Evolutionary conservation across 169 alveolate genomes (phyloP).

Genomic region (Condylostoma magnum): DNA sequence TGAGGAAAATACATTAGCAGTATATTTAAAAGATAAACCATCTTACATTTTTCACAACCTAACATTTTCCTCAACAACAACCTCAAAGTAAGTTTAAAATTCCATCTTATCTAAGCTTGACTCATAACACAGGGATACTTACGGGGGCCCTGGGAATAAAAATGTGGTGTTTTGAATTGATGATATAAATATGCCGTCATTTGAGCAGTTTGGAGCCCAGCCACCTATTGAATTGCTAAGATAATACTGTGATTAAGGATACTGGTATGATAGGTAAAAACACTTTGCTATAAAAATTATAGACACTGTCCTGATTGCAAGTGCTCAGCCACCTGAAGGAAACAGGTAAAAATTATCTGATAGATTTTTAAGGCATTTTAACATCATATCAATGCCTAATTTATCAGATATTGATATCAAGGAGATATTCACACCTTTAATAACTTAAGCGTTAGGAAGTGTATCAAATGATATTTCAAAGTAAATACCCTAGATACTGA

Average conservation of each 20-base stretch:
- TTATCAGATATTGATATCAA: constrained; percentile 70
- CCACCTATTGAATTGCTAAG: constrained; percentile 83
- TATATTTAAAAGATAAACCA: too few species aligned
- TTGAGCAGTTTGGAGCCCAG: constrained; percentile 82
- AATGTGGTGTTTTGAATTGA: constrained; percentile 79
- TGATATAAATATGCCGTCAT: constrained; percentile 87
- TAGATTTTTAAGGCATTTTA: constrained; percentile 81
- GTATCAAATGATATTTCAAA: constrained; percentile 60
- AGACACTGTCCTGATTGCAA: constrained; percentile 70
- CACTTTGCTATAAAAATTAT: constrained; percentile 74
- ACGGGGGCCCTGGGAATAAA: constrained; percentile 80
- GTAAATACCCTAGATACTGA: constrained; percentile 66
- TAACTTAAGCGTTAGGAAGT: constrained; percentile 61
- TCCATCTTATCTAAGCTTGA: constrained; percentile 87
- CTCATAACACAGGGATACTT: constrained; percentile 76
- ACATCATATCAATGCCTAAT: constrained; percentile 74
- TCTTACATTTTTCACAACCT: too few species aligned
- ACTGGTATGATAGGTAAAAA: constrained; percentile 75
- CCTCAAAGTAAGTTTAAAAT: constrained; percentile 87
- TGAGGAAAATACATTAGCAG: too few species aligned
- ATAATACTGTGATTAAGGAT: constrained; percentile 69
- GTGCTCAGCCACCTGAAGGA: constrained; percentile 93
- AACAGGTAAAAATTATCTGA: constrained; percentile 83
- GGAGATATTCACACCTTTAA: constrained; percentile 70
- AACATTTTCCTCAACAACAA: constrained; percentile 92